Conservation (phyloP, 495 filamentous ascomycete species). For the Xylona heveae region DNA sequence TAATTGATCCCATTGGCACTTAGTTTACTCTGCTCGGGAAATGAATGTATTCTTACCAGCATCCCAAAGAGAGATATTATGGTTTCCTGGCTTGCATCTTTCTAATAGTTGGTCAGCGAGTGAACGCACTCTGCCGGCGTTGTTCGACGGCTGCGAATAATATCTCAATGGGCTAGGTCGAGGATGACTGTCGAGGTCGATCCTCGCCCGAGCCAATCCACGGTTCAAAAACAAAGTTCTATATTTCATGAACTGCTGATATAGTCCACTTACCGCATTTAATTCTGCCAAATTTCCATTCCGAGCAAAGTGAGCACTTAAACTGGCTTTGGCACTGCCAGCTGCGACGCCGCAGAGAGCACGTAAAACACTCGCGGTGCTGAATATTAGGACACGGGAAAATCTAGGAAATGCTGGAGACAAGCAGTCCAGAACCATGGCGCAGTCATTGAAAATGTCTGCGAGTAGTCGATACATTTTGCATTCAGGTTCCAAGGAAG, state of each 20-base stretch:
- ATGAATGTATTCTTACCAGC: slow-evolving; percentile 32
- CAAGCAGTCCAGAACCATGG: slow-evolving; percentile 74
- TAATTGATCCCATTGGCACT: slow-evolving; percentile 9
- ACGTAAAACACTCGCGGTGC: slow-evolving; percentile 52
- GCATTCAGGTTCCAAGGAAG: slow-evolving; percentile 81
- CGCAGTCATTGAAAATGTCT: slow-evolving; percentile 82
- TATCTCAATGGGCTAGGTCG: too few species aligned
- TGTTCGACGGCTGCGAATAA: too few species aligned
- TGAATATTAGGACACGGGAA: slow-evolving; percentile 46
- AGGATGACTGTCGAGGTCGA: too few species aligned
- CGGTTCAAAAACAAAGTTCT: slow-evolving; percentile 12
- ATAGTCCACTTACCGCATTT: slow-evolving; percentile 66
- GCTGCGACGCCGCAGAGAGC: slow-evolving; percentile 80
- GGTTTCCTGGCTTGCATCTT: slow-evolving; percentile 94
- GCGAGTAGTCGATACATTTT: slow-evolving; percentile 82
- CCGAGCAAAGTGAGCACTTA: slow-evolving; percentile 80
- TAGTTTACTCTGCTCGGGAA: slow-evolving; percentile 5
- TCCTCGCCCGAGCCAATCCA: too few species aligned
- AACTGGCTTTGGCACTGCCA: slow-evolving; percentile 69
- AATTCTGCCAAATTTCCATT: slow-evolving; percentile 83
- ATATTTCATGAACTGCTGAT: background rate
- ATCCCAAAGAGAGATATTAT: slow-evolving; percentile 80
- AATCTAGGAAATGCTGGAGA: slow-evolving; percentile 57
- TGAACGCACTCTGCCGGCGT: too few species aligned
- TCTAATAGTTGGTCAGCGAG: too few species aligned